phyloP scores from a whole-genome alignment of 805 yeast species.

The Saccharomyces cerevisiae region DNA sequence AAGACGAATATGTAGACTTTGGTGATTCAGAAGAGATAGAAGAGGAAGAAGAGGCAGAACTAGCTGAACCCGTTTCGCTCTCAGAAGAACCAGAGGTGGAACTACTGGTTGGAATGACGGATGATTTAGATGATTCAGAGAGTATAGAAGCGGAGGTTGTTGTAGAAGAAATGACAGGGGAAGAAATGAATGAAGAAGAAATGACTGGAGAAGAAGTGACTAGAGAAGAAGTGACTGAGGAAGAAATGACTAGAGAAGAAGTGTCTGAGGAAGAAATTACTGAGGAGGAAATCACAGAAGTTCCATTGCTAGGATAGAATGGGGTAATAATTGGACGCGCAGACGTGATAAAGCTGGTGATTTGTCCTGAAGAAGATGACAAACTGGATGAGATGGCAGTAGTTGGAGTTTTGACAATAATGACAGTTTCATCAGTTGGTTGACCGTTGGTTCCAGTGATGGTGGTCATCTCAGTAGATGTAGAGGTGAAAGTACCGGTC shows the following conservation, averaged over 20 bases:
- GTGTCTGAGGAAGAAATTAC: not conserved
- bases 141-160: not conserved
- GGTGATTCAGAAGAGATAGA: no score
- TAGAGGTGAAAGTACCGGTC: not conserved
- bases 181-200: not conserved
- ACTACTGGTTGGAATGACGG: not conserved
- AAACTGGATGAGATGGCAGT: not conserved
- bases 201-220: no score
- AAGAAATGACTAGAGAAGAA: no score
- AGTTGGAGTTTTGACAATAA: not conserved
- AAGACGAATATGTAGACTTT: not conserved
- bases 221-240: no score
- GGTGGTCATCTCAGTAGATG: not conserved
- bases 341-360: not conserved
- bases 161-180: no score
- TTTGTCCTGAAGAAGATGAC: not conserved
- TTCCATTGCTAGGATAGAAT: not conserved
- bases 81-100: not conserved
- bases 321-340: not conserved
- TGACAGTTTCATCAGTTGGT: not conserved
- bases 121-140: not conserved
- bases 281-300: not conserved
- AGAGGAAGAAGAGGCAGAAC: not conserved
- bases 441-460: not conserved
- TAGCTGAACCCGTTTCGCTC: no score